Conservation (phyloP, 176 grass and related monocot genomes). For the Aegilops bicornis region DNA sequence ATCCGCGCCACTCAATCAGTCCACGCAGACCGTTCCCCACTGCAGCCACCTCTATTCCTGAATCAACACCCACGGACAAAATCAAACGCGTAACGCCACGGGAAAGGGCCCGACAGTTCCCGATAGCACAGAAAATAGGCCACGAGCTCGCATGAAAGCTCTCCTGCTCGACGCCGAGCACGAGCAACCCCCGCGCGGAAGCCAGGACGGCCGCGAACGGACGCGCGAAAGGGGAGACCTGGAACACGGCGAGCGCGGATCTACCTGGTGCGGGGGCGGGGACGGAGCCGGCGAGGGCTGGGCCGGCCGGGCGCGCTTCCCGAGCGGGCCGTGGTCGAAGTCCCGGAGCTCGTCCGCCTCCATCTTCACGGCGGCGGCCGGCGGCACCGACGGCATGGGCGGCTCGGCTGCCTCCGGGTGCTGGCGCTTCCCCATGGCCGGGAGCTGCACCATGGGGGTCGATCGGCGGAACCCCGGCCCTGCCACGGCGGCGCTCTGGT, state of each 20-base stretch:
- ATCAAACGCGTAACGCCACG: background rate
- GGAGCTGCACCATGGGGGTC: conserved; percentile 52
- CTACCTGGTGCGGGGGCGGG: conserved; percentile 31
- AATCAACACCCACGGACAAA: background rate
- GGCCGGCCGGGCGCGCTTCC: conserved; percentile 40
- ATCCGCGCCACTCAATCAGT: background rate
- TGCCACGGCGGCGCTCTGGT: background rate
- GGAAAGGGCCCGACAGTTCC: background rate
- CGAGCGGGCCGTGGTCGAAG: background rate
- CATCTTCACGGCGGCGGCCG: conserved; percentile 27
- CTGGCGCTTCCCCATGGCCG: conserved; percentile 47
- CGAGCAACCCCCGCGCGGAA: background rate
- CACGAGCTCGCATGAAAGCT: background rate
- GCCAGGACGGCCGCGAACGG: background rate
- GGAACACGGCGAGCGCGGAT: conserved; percentile 17
- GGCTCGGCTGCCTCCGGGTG: conserved; percentile 28
- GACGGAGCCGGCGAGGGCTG: background rate
- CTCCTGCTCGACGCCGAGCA: background rate
- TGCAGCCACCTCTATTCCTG: background rate
- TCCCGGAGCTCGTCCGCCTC: conserved; percentile 35
- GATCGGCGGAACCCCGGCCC: conserved; percentile 33
- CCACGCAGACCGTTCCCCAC: background rate
- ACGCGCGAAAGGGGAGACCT: background rate
- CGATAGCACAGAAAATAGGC: background rate
- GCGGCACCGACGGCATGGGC: conserved; percentile 3